Evolutionary conservation across 768 basidiomycete species (phyloP).

Genomic region (Asterophora lycoperdoides): DNA sequence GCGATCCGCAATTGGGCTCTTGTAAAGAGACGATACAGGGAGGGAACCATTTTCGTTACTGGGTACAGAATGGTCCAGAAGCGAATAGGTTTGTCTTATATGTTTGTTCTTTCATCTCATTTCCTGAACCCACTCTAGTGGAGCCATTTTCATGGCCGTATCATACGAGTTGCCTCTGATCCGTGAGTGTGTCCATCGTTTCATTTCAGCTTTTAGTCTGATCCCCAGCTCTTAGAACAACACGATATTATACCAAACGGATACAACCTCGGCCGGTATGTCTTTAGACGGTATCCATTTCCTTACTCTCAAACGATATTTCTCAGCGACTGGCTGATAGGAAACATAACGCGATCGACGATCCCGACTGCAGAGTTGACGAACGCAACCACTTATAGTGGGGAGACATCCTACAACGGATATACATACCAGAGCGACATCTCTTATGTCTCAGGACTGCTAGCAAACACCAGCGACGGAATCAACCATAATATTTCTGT

Average conservation of each 20-base stretch:
- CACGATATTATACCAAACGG: conserved; percentile 78
- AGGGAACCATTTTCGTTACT: conserved; percentile 87
- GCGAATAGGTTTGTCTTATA: conserved; percentile 49
- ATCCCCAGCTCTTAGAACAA: conserved; percentile 29
- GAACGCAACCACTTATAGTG: conserved; percentile 59
- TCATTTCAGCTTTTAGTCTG: not conserved
- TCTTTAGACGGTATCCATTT: not conserved
- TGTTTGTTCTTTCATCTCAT: not conserved
- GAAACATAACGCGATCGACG: conserved; percentile 62
- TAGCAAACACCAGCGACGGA: conserved; percentile 63
- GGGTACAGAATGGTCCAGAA: conserved; percentile 67
- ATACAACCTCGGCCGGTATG: conserved; percentile 74
- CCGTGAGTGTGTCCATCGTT: conserved; percentile 30
- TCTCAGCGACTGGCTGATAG: conserved; percentile 75
- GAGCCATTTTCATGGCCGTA: conserved; percentile 70
- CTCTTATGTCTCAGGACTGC: conserved; percentile 62
- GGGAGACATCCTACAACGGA: conserved; percentile 55
- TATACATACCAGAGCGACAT: conserved; percentile 75
- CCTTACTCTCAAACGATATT: not conserved
- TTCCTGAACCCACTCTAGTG: conserved; percentile 31
- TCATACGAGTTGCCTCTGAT: conserved; percentile 70
- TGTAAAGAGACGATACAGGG: conserved; percentile 84
- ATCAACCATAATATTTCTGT: conserved; percentile 68
- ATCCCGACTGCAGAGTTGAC: conserved; percentile 47
- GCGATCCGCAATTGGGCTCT: conserved; percentile 74